phyloP scores from a whole-genome alignment of 768 basidiomycete genomes.

The Phlegmacium glaucopus region DNA sequence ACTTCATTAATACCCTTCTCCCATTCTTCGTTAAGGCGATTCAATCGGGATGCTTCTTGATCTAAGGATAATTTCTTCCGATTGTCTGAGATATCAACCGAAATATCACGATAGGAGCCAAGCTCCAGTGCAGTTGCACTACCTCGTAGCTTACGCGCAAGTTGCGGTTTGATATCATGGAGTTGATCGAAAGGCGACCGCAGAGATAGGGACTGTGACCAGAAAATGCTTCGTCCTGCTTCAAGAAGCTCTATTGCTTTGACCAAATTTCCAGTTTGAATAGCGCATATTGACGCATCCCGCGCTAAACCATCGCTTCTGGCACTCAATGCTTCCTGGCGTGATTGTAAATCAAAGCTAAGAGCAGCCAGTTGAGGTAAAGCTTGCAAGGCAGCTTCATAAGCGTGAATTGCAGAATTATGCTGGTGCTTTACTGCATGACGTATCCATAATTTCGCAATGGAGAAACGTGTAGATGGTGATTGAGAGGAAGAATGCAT shows the following conservation, averaged over 20 bases:
- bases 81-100: too few relatives aligned
- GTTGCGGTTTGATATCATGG: constrained; percentile 4
- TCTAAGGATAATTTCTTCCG: too few relatives aligned
- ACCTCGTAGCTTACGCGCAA: not conserved
- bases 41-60: too few relatives aligned
- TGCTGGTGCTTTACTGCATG: constrained; percentile 6
- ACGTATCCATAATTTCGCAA: constrained; percentile 6
- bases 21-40: too few relatives aligned
- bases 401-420: constrained; percentile 6
- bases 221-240: constrained; percentile 10
- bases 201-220: constrained; percentile 10
- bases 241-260: constrained; percentile 11
- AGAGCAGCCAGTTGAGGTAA: too few relatives aligned
- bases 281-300: too few relatives aligned
- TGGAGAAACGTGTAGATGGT: not conserved
- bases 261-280: not conserved
- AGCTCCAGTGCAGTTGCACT: constrained; percentile 5
- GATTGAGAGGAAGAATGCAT: not conserved
- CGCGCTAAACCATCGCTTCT: too few relatives aligned
- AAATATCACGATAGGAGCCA: too few relatives aligned
- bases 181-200: constrained; percentile 10
- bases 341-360: too few relatives aligned
- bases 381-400: constrained; percentile 1
- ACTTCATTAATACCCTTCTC: too few relatives aligned
- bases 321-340: too few relatives aligned